Conservation (phyloP, 2,329 filamentous ascomycete species). For the Pyrenochaeta sp. region DNA sequence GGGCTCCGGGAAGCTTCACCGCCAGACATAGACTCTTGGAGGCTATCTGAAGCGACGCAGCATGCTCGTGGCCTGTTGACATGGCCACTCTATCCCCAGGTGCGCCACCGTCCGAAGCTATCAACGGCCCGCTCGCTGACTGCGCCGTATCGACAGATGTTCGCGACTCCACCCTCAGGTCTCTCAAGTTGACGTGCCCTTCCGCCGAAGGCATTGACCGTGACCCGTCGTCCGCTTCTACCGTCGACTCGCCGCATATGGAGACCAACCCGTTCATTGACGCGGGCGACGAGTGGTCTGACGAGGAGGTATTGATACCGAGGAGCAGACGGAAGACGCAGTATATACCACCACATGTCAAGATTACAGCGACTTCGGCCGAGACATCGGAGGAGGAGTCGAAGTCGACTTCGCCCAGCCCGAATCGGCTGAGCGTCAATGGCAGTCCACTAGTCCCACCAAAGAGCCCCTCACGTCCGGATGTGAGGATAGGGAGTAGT, state of each 20-base stretch:
- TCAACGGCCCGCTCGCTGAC: slow-evolving; percentile 29
- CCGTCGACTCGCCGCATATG: slow-evolving; percentile 24
- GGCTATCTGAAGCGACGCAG: slow-evolving; percentile 15
- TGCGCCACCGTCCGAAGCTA: slow-evolving; percentile 21
- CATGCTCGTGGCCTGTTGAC: slow-evolving; percentile 18
- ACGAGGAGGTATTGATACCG: slow-evolving; percentile 48
- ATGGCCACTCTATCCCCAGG: slow-evolving; percentile 40
- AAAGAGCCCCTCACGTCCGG: slow-evolving; percentile 48
- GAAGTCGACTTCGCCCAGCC: slow-evolving; percentile 32
- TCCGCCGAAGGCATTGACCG: slow-evolving; percentile 44
- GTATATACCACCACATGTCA: slow-evolving; percentile 40
- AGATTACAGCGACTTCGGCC: slow-evolving; percentile 27
- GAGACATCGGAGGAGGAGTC: slow-evolving; percentile 39
- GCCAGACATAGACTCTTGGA: slow-evolving; percentile 4
- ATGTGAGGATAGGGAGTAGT: slow-evolving; percentile 39
- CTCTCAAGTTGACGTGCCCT: slow-evolving; percentile 48
- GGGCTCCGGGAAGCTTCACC: slow-evolving; percentile 10
- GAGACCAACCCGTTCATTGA: slow-evolving; percentile 41
- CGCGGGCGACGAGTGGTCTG: slow-evolving; percentile 47
- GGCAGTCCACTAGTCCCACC: slow-evolving; percentile 42
- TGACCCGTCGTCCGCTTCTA: slow-evolving; percentile 26
- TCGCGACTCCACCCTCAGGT: slow-evolving; percentile 46
- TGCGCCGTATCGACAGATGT: slow-evolving; percentile 39
- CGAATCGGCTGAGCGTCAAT: slow-evolving; percentile 27
- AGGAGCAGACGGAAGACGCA: slow-evolving; percentile 38